Evolutionary conservation across 306 rosid species (phyloP).

Genomic region (Hippophae tibetana): DNA sequence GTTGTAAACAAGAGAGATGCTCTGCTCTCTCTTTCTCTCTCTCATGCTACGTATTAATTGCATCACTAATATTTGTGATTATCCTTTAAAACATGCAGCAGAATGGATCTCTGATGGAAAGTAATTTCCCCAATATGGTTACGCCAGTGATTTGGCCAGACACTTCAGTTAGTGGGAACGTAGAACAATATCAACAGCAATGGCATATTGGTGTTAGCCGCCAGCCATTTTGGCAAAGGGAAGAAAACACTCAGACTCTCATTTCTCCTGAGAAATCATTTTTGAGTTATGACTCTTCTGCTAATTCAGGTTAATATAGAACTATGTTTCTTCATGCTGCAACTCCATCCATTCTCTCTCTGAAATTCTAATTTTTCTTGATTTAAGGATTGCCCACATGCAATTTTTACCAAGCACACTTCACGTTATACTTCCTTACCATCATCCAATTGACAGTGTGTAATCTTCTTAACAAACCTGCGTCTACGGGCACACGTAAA

Average conservation of each 20-base stretch:
- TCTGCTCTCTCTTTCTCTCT: neutral
- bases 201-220: constrained; percentile 55
- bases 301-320: constrained; percentile 61
- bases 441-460: too few species aligned
- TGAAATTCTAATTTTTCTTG: neutral
- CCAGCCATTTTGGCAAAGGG: constrained; percentile 65
- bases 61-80: constrained; percentile 6
- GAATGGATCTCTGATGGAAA: constrained; percentile 50
- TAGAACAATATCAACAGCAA: constrained; percentile 70
- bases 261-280: constrained; percentile 68
- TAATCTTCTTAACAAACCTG: too few species aligned
- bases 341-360: constrained; percentile 3
- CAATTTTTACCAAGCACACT: neutral
- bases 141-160: constrained; percentile 63
- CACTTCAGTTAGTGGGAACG: constrained; percentile 41
- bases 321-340: neutral
- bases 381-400: too few species aligned
- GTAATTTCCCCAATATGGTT: constrained; percentile 45
- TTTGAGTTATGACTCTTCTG: constrained; percentile 60
- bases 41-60: neutral
- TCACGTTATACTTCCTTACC: too few species aligned
- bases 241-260: constrained; percentile 54
- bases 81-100: constrained; percentile 40
- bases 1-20: neutral
- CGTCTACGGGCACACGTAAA: too few species aligned